phyloP scores from a whole-genome alignment of 345 rosid species.

The Moricandia arvensis region DNA sequence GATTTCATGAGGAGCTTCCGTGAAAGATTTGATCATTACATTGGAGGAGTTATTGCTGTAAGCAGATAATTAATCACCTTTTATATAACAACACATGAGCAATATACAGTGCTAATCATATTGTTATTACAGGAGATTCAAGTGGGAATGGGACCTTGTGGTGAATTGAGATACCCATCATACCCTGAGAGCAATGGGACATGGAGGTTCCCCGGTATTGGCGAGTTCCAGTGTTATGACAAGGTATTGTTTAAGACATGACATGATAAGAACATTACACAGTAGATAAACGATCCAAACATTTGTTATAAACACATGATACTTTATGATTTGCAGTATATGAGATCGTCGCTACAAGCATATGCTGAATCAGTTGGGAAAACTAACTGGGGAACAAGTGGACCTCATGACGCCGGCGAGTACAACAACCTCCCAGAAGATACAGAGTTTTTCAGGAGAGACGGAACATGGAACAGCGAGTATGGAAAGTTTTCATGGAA shows the following conservation, averaged over 20 bases:
- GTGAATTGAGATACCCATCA: constrained; percentile 87
- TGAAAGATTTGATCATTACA: constrained; percentile 59
- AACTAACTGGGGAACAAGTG: constrained; percentile 70
- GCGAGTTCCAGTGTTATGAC: constrained; percentile 98
- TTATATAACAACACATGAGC: neutral
- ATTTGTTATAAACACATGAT: constrained; percentile 7
- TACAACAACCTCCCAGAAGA: constrained; percentile 88
- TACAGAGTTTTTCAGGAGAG: constrained; percentile 71
- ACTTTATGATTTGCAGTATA: constrained; percentile 59
- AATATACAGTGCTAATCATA: constrained; percentile 9
- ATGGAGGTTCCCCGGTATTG: constrained; percentile 92
- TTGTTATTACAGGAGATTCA: constrained; percentile 75
- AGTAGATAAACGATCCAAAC: neutral
- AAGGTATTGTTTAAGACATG: constrained; percentile 49
- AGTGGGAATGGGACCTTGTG: constrained; percentile 98
- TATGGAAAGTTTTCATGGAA: constrained; percentile 85
- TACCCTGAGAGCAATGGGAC: constrained; percentile 95
- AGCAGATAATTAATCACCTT: constrained; percentile 25
- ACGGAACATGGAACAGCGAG: constrained; percentile 87
- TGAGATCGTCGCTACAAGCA: constrained; percentile 85
- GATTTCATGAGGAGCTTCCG: constrained; percentile 96
- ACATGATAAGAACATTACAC: neutral
- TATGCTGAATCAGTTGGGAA: constrained; percentile 67
- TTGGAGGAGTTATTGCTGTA: constrained; percentile 79
- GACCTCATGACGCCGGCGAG: constrained; percentile 87